A percentile compares a stretch with the other conserved stretches of the same genome.
phyloP scores from a whole-genome alignment of 306 rosid genomes.

The Alnus glutinosa region DNA sequence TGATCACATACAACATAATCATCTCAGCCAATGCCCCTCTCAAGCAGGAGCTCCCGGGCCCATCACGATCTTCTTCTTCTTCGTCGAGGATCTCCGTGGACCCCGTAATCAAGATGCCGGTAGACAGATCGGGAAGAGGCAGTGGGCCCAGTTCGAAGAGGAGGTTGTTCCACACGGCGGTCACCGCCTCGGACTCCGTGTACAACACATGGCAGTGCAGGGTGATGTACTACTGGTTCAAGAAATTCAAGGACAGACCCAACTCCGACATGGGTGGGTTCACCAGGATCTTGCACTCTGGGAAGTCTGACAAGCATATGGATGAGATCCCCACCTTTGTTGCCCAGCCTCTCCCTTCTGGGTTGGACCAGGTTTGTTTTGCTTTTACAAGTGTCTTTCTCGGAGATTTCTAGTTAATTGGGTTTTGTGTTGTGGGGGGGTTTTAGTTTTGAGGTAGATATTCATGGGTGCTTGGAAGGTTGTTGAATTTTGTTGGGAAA shows the following conservation, averaged over 20 bases:
- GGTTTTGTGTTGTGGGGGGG: not conserved
- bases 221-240: slow-evolving; percentile 92
- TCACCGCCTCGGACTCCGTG: slow-evolving; percentile 87
- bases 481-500: not conserved
- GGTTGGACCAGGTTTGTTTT: slow-evolving; percentile 77
- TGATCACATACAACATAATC: slow-evolving; percentile 90
- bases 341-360: slow-evolving; percentile 95
- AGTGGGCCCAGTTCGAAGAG: slow-evolving; percentile 40
- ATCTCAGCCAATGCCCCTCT: slow-evolving; percentile 86
- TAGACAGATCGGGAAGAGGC: slow-evolving; percentile 31
- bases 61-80: slow-evolving; percentile 41
- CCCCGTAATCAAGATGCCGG: slow-evolving; percentile 92
- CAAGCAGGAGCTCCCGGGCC: slow-evolving; percentile 86
- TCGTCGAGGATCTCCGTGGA: slow-evolving; percentile 47
- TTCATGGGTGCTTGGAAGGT: not conserved
- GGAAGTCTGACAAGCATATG: slow-evolving; percentile 75
- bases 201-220: slow-evolving; percentile 98
- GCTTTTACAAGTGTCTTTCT: not conserved
- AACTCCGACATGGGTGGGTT: slow-evolving; percentile 94
- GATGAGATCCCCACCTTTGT: slow-evolving; percentile 96
- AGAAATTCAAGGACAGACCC: slow-evolving; percentile 52
- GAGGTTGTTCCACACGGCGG: slow-evolving; percentile 87
- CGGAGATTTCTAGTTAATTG: not conserved
- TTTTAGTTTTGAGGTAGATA: not conserved
- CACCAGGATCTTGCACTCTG: slow-evolving; percentile 89